Evolutionary conservation across 192 early-diverging fungal genomes (phyloP).

Genomic region (Martensiomyces pterosporus): DNA sequence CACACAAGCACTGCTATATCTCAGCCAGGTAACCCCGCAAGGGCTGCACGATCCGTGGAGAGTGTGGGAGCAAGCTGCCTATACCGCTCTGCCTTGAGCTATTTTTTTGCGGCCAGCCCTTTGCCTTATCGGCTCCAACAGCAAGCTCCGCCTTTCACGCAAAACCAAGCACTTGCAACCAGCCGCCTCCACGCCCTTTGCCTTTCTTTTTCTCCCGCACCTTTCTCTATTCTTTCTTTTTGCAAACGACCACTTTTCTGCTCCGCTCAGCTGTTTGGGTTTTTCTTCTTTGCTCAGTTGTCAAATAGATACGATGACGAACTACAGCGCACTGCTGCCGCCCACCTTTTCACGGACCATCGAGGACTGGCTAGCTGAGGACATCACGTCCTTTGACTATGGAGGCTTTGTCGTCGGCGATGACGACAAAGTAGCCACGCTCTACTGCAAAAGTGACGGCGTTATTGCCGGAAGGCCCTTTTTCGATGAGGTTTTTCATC

Average conservation of each 20-base stretch:
- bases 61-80: no score
- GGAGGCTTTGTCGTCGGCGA: slow-evolving; percentile 97
- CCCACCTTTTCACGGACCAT: slow-evolving; percentile 69
- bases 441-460: slow-evolving; percentile 86
- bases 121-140: no score
- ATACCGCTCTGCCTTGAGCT: no score
- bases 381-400: slow-evolving; percentile 97
- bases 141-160: no score
- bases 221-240: no score
- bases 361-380: slow-evolving; percentile 84
- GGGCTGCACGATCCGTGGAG: no score
- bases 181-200: no score
- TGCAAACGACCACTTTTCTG: background rate
- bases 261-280: background rate
- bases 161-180: no score
- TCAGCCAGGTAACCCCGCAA: no score
- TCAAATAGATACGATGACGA: slow-evolving; percentile 21
- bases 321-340: slow-evolving; percentile 69
- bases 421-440: slow-evolving; percentile 68
- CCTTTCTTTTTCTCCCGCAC: no score
- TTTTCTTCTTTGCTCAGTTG: background rate
- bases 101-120: no score
- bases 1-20: no score
- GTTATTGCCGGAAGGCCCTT: slow-evolving; percentile 93
- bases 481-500: slow-evolving; percentile 90